Percentiles rank a stretch among this genome's conserved stretches.
Conservation (phyloP, 352 stramenopile genomes). For the Pythium chondricola region DNA sequence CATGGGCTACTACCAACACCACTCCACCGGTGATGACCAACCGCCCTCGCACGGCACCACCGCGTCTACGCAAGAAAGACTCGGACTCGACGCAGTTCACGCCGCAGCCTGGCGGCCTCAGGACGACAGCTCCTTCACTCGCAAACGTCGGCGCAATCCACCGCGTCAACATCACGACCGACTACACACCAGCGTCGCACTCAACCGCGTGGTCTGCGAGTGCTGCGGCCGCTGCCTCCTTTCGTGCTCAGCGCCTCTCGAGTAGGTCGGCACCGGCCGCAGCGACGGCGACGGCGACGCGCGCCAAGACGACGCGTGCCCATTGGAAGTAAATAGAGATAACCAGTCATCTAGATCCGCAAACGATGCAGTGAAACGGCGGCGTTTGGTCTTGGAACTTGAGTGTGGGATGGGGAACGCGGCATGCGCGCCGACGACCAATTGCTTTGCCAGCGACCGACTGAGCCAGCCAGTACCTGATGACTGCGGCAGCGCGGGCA, state of each 20-base stretch:
- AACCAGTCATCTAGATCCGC: neutral
- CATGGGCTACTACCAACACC: neutral
- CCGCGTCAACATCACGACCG: too few relatives aligned
- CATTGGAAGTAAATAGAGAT: slow-evolving; percentile 38
- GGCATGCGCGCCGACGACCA: too few relatives aligned
- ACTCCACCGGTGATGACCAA: neutral
- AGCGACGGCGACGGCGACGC: neutral
- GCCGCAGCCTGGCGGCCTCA: neutral
- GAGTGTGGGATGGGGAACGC: too few relatives aligned
- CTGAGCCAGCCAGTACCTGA: too few relatives aligned
- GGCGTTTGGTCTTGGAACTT: slow-evolving; percentile 1
- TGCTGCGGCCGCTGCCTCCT: too few relatives aligned
- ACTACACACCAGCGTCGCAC: too few relatives aligned
- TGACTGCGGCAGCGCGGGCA: too few relatives aligned
- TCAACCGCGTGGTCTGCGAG: too few relatives aligned
- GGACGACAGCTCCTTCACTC: neutral
- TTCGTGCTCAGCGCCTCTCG: too few relatives aligned
- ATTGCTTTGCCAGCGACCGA: too few relatives aligned
- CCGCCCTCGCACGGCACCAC: slow-evolving; percentile 18
- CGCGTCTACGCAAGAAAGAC: slow-evolving; percentile 19
- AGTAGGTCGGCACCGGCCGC: neutral
- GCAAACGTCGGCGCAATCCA: too few relatives aligned
- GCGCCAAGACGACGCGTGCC: slow-evolving; percentile 28
- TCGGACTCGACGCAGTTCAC: slow-evolving; percentile 1
- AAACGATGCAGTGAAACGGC: too few relatives aligned